A percentile compares a stretch with the other conserved stretches of the same genome.
Evolutionary conservation across 2,329 filamentous ascomycete species (phyloP).

Genomic region (Keithomyces neogunnii): DNA sequence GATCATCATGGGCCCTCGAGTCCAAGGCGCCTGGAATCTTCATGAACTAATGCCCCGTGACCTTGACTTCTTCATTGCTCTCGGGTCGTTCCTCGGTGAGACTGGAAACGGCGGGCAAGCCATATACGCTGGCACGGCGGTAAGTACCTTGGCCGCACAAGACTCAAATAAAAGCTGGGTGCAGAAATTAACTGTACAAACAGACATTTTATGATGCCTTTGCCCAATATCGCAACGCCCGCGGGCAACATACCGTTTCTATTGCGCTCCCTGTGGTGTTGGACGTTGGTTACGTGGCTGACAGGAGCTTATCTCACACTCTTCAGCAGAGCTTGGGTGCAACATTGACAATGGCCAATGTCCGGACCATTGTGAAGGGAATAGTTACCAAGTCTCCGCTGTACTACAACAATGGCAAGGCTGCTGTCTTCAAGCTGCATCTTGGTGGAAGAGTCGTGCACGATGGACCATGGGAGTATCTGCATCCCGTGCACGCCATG

Average conservation of each 20-base stretch:
- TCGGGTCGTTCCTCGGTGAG: slow-evolving; percentile 30
- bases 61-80: slow-evolving; percentile 34
- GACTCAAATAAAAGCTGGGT: background rate
- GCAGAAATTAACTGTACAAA: slow-evolving; percentile 20
- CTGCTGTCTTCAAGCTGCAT: slow-evolving; percentile 1
- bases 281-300: slow-evolving; percentile 15
- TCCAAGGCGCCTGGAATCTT: slow-evolving; percentile 31
- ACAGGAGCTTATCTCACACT: slow-evolving; percentile 5
- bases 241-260: slow-evolving; percentile 15
- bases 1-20: slow-evolving; percentile 23
- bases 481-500: slow-evolving; percentile 2
- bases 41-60: slow-evolving; percentile 18
- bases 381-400: slow-evolving; percentile 2
- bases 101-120: slow-evolving; percentile 41
- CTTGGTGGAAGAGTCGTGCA: background rate
- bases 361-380: slow-evolving; percentile 7
- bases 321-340: slow-evolving; percentile 3
- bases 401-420: slow-evolving; percentile 1
- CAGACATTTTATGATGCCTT: slow-evolving; percentile 34
- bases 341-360: slow-evolving; percentile 4
- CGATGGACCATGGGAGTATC: slow-evolving; percentile 1
- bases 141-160: background rate
- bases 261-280: slow-evolving; percentile 13
- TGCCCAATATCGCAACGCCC: slow-evolving; percentile 21
- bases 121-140: slow-evolving; percentile 33